A percentile compares a stretch with the other conserved stretches of the same genome.
phyloP scores from a whole-genome alignment of 2,329 filamentous ascomycete genomes.

The Ceratocystis ficicola region DNA sequence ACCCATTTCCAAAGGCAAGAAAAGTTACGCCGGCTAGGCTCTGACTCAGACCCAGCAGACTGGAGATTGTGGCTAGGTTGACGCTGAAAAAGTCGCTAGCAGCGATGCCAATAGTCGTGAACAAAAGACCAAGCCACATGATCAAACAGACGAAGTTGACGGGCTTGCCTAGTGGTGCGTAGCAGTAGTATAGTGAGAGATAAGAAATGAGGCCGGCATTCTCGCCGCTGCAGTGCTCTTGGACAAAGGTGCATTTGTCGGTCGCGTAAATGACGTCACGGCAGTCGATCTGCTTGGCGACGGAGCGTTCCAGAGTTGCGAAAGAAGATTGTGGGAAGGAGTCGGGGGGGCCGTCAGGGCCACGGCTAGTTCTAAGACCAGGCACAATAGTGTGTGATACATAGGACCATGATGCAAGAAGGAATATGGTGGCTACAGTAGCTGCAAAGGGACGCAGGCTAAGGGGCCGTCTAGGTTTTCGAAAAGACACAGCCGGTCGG shows the following conservation, averaged over 20 bases:
- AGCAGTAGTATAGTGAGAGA: constrained; percentile 82
- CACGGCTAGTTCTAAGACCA: background rate
- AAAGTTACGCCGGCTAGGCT: constrained; percentile 95
- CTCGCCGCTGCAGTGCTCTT: constrained; percentile 70
- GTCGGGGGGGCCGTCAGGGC: background rate
- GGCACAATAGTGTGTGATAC: background rate
- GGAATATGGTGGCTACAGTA: constrained; percentile 12
- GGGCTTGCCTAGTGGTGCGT: constrained; percentile 52
- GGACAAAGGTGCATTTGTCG: constrained; percentile 81
- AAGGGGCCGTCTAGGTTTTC: background rate
- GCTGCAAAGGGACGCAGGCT: constrained; percentile 15
- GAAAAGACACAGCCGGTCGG: background rate
- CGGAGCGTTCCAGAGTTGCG: background rate
- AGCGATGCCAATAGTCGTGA: constrained; percentile 93
- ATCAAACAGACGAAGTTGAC: constrained; percentile 69
- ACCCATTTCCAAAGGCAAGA: constrained; percentile 92
- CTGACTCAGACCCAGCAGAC: constrained; percentile 82
- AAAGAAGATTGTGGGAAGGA: background rate
- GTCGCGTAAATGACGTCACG: constrained; percentile 61
- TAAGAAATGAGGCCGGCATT: constrained; percentile 85
- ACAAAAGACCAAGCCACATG: constrained; percentile 76
- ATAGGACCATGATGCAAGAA: constrained; percentile 15
- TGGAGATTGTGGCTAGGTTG: constrained; percentile 86
- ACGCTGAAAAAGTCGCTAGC: constrained; percentile 98
- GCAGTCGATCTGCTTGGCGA: constrained; percentile 41